Conservation (phyloP, 108 stramenopile species). For the Nitzschia inconspicua region DNA sequence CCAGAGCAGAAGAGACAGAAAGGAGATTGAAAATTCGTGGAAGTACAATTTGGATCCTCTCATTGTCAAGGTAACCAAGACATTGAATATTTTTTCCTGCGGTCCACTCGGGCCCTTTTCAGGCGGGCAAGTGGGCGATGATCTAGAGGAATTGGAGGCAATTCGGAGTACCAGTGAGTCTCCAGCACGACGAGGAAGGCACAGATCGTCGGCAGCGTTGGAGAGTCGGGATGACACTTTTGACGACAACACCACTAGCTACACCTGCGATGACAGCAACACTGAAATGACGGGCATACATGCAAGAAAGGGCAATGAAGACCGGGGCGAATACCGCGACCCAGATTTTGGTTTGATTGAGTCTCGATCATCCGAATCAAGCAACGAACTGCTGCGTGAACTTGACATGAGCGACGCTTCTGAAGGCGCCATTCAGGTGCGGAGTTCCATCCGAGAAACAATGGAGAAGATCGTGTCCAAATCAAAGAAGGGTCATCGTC, state of each 20-base stretch:
- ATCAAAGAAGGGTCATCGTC: slow-evolving; percentile 6
- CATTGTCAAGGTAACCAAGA: background rate
- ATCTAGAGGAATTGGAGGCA: background rate
- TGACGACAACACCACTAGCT: background rate
- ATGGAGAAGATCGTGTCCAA: slow-evolving; percentile 24
- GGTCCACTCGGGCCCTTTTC: background rate
- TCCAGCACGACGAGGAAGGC: background rate
- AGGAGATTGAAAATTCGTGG: background rate
- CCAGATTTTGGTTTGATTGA: slow-evolving; percentile 1
- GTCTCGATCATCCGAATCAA: background rate
- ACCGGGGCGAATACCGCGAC: background rate
- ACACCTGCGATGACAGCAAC: background rate
- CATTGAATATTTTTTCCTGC: slow-evolving; percentile 5
- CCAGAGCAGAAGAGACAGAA: background rate
- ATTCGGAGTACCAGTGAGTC: background rate
- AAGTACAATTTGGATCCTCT: background rate
- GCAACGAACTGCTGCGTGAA: slow-evolving; percentile 8
- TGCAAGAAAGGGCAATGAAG: background rate
- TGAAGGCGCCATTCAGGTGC: slow-evolving; percentile 19
- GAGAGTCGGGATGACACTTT: slow-evolving; percentile 8
- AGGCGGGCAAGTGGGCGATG: background rate
- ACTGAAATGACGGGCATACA: no score
- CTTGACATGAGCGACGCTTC: background rate
- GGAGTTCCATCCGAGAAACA: slow-evolving; percentile 30
- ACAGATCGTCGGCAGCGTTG: background rate